Base-by-base conservation (phyloP, 2,329 filamentous ascomycete genomes). In the Epichloe aotearoae region DNA sequence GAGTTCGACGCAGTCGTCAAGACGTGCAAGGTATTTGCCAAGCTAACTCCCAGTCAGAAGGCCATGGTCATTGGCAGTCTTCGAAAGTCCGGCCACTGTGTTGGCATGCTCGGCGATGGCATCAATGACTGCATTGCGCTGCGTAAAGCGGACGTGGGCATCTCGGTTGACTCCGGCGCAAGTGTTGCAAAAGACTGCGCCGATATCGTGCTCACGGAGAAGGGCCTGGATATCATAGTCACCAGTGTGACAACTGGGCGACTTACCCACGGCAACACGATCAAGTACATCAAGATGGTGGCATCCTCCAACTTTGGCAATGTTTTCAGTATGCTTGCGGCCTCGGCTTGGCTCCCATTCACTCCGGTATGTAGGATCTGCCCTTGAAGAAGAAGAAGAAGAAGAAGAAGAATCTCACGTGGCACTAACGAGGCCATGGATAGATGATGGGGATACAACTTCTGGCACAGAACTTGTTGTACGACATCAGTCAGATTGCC, bases 231-330 rank as follows among this genome's bases (percentile, higher is more conserved):
- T 11, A 60, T 63, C 26, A 59, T 63, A 26, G 59, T 58, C 1
- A 49, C 58, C 7, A 56, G 58, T 34, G 60, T 63, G 38, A 55
- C 52, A 3, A 57, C 57, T 3, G 61, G 60, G 0, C 58, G 60
- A 14, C 46, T 59, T 12, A 62, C 60, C 10, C 59, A 62, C 20
- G 60, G 59, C 44, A 62, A 62, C 53, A 59, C 60, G 4, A 59
- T 62, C 57, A 62, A 62, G 51, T 62, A 62, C 49, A 61, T 62
- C 53, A 62, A 61, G 59, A 63, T 63, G 61, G 61, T 62, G 10
- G 53, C 60, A 8, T 63, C 61, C 1, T 62, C 60, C 54, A 63
- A 63, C 50, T 61, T 63, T 49, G 61, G 61, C 34, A 63, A 63
- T 39, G 61, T 63, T 12, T 62, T 63, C 37, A 62, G 59, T 37